Evolutionary conservation across 2,329 filamentous ascomycete genomes (phyloP).

Genomic region (Albifimbria verrucaria): DNA sequence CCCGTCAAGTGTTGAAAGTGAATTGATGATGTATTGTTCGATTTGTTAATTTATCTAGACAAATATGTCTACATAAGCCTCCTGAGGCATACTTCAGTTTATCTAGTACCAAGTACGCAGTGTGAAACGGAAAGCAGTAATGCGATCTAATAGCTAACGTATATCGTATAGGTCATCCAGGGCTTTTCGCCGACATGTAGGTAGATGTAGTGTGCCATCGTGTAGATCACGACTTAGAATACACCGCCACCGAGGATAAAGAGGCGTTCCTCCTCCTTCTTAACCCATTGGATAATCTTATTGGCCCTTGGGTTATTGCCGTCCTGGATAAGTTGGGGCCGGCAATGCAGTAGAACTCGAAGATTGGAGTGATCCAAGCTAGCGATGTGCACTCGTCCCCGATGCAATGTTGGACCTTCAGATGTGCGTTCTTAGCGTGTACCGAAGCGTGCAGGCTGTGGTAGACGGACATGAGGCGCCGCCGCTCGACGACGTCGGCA

Average conservation of each 20-base stretch:
- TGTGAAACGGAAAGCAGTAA: no score
- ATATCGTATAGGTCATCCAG: no score
- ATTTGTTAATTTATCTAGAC: neutral
- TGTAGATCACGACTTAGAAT: conserved; percentile 31
- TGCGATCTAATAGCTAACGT: no score
- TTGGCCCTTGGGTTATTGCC: conserved; percentile 80
- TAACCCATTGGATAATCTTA: conserved; percentile 86
- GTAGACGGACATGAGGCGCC: conserved; percentile 80
- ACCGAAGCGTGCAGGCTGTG: conserved; percentile 78
- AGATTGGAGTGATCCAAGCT: conserved; percentile 86
- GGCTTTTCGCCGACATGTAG: no score
- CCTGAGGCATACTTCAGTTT: no score
- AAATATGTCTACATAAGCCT: no score
- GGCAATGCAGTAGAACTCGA: conserved; percentile 95
- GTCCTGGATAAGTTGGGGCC: conserved; percentile 64
- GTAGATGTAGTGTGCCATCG: no score
- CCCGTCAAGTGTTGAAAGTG: neutral
- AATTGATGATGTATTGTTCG: neutral
- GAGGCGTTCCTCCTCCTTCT: conserved; percentile 84
- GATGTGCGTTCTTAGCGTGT: conserved; percentile 79
- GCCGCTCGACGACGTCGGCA: conserved; percentile 50
- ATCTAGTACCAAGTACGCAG: no score
- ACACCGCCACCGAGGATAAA: conserved; percentile 99
- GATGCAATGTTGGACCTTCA: conserved; percentile 82
- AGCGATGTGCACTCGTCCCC: conserved; percentile 74